Base-by-base conservation (phyloP, 768 basidiomycete genomes). In the Mycena galopus region DNA sequence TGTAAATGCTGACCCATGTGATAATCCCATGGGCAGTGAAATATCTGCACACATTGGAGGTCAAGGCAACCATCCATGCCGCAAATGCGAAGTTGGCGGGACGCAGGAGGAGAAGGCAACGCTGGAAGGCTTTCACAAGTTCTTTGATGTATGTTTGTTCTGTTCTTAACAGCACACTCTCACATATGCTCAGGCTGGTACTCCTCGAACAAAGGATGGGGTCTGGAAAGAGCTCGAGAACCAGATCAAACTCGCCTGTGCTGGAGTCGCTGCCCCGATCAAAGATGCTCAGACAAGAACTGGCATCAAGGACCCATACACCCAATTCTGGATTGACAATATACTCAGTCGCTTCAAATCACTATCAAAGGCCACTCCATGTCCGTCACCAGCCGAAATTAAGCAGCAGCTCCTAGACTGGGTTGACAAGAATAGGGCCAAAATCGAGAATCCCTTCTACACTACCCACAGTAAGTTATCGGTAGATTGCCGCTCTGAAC, bases 1-100 rank as follows among this genome's bases (percentile, higher is more conserved):
- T 51, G 75, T 65, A 0, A 76, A 83, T 25, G 83, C 81, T 42
- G 67, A 73, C 0, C 82, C 81, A 0, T 84, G 81, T 0, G 84
- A 86, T 63, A 87, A 86, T 70, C 86, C 84, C 0, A 77, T 82
- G 44, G 84, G 85, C 69, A 81, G 82, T 59, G 82, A 85, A 69
- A 70, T 75, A 1, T 81, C 78, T 5, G 79, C 80, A 0, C 87
- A 88, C 33, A 85, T 84, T 44, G 85, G 87, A 0, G 75, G 78
- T 0, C 78, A 80, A 1, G 84, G 85, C 14, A 88, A 87, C 44
- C 70, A 77, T 11, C 80, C 78, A 4, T 89, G 87, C 63, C 74
- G 81, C 2, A 85, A 83, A 73, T 88, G 86, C 55, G 1, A 78
- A 50, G 78, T 80, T 19, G 84, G 87, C 2, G 83, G 86, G 0